Base-by-base conservation (phyloP, 2,329 filamentous ascomycete genomes). In the Hyphodiscus sp. region DNA sequence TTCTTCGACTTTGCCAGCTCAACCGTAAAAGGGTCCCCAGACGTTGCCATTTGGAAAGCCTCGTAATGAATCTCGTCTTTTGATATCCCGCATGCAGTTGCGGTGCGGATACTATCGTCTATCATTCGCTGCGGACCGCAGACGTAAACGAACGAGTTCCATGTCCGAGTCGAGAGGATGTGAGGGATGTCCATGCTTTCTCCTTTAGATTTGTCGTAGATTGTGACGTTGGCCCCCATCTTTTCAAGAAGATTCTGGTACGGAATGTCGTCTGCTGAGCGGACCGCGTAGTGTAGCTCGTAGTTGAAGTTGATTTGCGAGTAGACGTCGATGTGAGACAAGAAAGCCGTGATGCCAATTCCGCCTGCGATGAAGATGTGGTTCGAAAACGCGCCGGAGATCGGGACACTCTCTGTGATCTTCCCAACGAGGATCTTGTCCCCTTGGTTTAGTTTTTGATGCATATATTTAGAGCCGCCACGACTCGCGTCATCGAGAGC, bases 321-420 rank as follows among this genome's bases (percentile, higher is more conserved):
- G 55, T 74, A 74, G 1, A 29, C 50, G 47, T 76, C 68, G 2
- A 80, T 63, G 20, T 81, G 69, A 0, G 71, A 61, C 9, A 87
- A 62, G 58, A 86, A 86, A 0, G 83, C 83, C 1, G 84, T 87
- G 56, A 87, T 78, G 0, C 83, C 84, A 29, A 87, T 81, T 0
- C 83, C 84, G 10, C 80, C 83, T 0, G 76, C 81, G 29, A 87
- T 77, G 61, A 86, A 80, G 41, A 86, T 71, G 58, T 86, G 82
- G 48, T 78, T 73, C 58, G 78, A 80, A 8, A 79, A 79, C 1
- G 73, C 68, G 2, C 54, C 63, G 0, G 70, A 71, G 1, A 75
- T 66, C 1, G 74, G 73, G 20, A 83, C 73, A 43, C 74, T 77
- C 0, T 69, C 64, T 0, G 75, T 80, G 29, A 83, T 73, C 30